Base-by-base conservation (phyloP, 805 yeast genomes). In the Candida mattraensis region DNA sequence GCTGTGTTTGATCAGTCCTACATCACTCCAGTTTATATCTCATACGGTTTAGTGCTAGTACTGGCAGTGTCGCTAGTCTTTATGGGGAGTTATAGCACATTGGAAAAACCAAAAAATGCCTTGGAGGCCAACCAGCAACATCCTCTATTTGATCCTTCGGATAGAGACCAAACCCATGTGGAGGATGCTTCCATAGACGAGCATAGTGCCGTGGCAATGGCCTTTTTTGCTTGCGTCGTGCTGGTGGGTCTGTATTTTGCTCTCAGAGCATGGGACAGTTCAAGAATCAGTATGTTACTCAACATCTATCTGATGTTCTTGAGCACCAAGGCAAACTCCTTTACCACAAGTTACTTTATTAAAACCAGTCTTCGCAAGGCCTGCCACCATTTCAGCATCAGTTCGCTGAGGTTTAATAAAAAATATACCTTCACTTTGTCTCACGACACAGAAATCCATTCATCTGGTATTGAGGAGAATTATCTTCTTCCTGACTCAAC, bases 351-450 rank as follows among this genome's bases (percentile, higher is more conserved):
- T 7, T 62, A 47, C 37, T 21, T 60, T 8, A 35, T 59, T 13
- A 61, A 58, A 6, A 30, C 54, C 4, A 16, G 39, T 3, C 34
- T 44, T 5, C 54, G 77, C 33, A 50, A 47, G 5, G 6, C 61
- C 5, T 48, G 59, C 11, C 53, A 64, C 36, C 35, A 35, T 20
- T 33, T 54, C 1, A 56, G 60, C 0, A 30, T 49, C 27, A 44
- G 59, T 33, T 51, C 69, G 4, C 41, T 51, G 19, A 38, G 22
- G 12, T 30, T 62, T 5, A 53, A 64, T 20, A 51, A 56, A 14
- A 60, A 78, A 26, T 74, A 64, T 48, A 44, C 70, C 17, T 17
- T 76, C 5, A 59, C 69, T 1, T n/a, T 75, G 3, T 52, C 69
- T 3, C 52, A 56, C n/a, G 75, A 72, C 39, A 39, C 43, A 7